Evolutionary conservation across 495 filamentous ascomycete species (phyloP), one percentile per base, ranked within the genome.

Genomic region (Parathielavia hyrcaniae): DNA sequence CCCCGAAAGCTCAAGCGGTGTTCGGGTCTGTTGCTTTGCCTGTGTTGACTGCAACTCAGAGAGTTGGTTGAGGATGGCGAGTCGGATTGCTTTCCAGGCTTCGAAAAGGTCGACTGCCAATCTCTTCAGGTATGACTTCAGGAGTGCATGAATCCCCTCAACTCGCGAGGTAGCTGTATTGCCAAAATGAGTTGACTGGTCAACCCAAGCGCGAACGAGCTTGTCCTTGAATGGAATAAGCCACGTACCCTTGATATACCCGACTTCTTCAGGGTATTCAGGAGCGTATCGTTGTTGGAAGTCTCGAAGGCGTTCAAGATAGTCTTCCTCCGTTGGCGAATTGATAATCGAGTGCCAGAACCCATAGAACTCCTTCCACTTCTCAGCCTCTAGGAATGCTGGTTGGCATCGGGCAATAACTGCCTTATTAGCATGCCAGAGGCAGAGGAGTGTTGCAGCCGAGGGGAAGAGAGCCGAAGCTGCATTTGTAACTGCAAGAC

Each of bases 381-480:
- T n/a, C n/a, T n/a, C 32, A 4, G 32, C 48, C 16, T 50, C 48
- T 38, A 5, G 34, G 17, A 50, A 50, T 38, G 32, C 30, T 50
- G 12, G 32, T n/a, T 50, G 48, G 32, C 32, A 50, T 19, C 48
- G n/a, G n/a, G 32, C n/a, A 50, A 47, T 19, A 22, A 47, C 44
- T 47, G 20, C 44, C 44, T 47, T 47, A 14, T 47, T 47, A 1
- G 22, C n/a, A 50, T 50, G 16, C 48, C 32, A 50, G n/a, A 50
- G 13, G 17, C 30, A 50, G 48, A 50, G 48, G n/a, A 50, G 32
- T 11, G 20, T 20, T 36, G 32, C 17, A 19, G 32, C 48, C 19
- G 48, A 50, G 20, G 48, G 48, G 48, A 50, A 50, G 30, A 50
- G 48, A 20, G 48, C 48, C 14, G 30, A 50, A 50, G 48, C 48